Base-by-base conservation (phyloP, 179 eudicot species). In the Heliamphora pulchella region DNA sequence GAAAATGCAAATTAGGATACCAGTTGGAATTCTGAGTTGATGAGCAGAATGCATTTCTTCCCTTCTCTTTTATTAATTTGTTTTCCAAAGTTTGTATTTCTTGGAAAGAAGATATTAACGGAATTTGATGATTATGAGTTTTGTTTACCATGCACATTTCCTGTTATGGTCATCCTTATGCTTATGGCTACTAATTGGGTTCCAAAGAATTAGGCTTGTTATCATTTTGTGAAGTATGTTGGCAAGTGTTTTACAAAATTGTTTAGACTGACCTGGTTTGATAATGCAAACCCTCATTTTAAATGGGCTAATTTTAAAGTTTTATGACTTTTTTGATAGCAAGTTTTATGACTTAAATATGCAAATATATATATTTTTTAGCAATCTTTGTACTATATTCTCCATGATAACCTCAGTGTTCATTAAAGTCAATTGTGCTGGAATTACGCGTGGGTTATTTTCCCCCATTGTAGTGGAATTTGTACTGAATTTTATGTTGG, bases 311-410 rank as follows among this genome's bases (percentile, higher is more conserved):
- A 44, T 3, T 3, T 43, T 17, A 43, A 57, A 75, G 78, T 43
- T 75, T 17, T n/a, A 43, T 17, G 18, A 43, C 65, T 39, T 41
- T 1, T 53, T 31, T 31, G 31, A 31, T 31, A 31, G 31, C 31
- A 57, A 75, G 78, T 43, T 75, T 17, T n/a, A 43, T 17, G 18
- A 43, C 65, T 39, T 69, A 71, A 73, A 18, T 13, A 74, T 22
- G 46, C 63, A 17, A 58, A 58, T 43, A 13, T 13, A 31, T 20
- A 2, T 20, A 44, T 17, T 71, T 71, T 50, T 2, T 47, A 20
- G 50, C 3, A 71, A 1, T 47, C 39, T n/a, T n/a, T 0, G 17
- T 18, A n/a, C 43, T 44, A 2, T 76, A 58, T 20, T 61, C 14
- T 1, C 3, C 5, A n/a, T 57, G 65, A 41, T n/a, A 15, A 58